Evolutionary conservation across 2,329 filamentous ascomycete genomes (phyloP), one percentile per base, ranked within the genome.

Genomic region (Penicillium sp.): DNA sequence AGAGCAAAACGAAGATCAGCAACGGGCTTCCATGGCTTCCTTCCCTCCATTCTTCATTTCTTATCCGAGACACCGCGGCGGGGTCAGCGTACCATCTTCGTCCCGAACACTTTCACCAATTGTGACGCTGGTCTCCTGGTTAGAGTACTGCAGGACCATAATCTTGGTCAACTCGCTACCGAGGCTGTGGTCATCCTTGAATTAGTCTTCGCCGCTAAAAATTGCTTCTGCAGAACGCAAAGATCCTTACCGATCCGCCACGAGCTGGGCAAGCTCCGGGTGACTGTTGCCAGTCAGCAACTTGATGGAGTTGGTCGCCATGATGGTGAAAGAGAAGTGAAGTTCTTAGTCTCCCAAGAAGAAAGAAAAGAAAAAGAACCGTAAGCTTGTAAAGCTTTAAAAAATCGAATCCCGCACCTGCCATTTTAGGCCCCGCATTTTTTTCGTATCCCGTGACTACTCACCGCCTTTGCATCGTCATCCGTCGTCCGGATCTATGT

Each of bases 81-180:
- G 68, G 48, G 48, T 63, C 52, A 31, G 43, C 48, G 52, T 83
- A 90, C 86, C 87, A 85, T 98, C 93, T 83, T 98, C 93, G 74
- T 98, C 93, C 77, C 93, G 86, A 54, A 98, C 93, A 62, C 90
- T 96, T 80, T 98, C 93, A 73, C 93, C 93, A 68, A 97, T 96
- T 21, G 92, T 96, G 56, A 98, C 92, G 61, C 74, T 77, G 29
- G 77, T 79, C 65, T 79, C 77, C 62, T 88, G 85, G 70, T 88
- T 88, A 46, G 85, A 87, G 70, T 87, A 87, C 65, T 88, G 85
- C 43, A 86, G 74, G 50, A 89, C 86, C 78, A 88, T 83, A 61
- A 88, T 86, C 77, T 87, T 87, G 62, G 85, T 85, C 68, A 88
- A 77, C 71, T 88, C 85, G 67, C 88, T 88, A 49, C 86, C 84